Conservation (phyloP, 1,284 basidiomycete species). For the Fistulinella cinereoalba region DNA sequence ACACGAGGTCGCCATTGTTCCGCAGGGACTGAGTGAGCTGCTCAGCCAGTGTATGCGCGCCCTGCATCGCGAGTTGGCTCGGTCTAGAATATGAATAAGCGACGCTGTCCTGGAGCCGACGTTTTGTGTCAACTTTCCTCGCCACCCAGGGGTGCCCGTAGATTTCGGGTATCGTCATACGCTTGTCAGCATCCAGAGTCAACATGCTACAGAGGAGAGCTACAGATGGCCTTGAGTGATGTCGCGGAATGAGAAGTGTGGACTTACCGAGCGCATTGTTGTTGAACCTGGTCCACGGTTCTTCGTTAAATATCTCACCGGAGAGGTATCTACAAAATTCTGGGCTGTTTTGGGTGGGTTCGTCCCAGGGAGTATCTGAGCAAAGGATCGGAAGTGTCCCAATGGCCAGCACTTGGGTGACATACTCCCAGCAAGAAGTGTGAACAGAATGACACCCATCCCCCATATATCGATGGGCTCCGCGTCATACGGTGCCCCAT, state of each 20-base stretch:
- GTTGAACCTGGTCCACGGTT: slow-evolving; percentile 80
- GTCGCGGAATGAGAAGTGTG: neutral
- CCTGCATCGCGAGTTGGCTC: slow-evolving; percentile 65
- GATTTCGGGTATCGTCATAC: slow-evolving; percentile 73
- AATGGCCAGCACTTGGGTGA: slow-evolving; percentile 12
- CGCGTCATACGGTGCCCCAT: slow-evolving; percentile 70
- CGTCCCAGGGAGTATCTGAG: slow-evolving; percentile 96
- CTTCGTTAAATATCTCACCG: slow-evolving; percentile 73
- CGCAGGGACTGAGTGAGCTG: slow-evolving; percentile 67
- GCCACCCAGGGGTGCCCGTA: slow-evolving; percentile 78
- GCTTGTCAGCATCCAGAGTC: slow-evolving; percentile 64
- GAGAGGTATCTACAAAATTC: slow-evolving; percentile 79
- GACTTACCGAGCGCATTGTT: slow-evolving; percentile 59
- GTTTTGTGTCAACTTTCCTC: slow-evolving; percentile 46
- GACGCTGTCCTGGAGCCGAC: neutral
- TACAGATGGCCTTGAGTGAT: slow-evolving; percentile 27
- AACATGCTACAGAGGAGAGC: slow-evolving; percentile 76
- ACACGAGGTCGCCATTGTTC: slow-evolving; percentile 63
- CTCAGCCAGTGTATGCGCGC: slow-evolving; percentile 55
- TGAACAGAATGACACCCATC: slow-evolving; percentile 93
- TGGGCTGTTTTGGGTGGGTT: slow-evolving; percentile 76
- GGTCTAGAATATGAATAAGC: slow-evolving; percentile 44
- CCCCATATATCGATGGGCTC: slow-evolving; percentile 97
- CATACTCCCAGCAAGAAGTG: slow-evolving; percentile 89
- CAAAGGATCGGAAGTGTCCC: slow-evolving; percentile 1